Base-by-base conservation (phyloP, 768 basidiomycete genomes). In the Jaapia argillacea region DNA sequence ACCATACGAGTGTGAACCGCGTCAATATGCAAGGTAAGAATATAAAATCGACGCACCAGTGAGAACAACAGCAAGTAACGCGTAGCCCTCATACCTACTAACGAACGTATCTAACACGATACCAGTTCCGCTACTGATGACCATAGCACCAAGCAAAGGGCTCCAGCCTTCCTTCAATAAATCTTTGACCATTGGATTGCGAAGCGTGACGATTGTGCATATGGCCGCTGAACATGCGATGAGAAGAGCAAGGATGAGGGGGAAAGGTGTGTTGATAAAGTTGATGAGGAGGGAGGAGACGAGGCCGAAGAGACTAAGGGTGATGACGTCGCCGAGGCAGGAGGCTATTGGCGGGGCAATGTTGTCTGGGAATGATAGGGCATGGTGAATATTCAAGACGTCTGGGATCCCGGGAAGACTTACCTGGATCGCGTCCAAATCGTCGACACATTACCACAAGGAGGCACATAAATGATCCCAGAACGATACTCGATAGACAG, bases 301-400 rank as follows among this genome's bases (percentile, higher is more conserved):
- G 14, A 66, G 45, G n/a, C 84, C 87, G 22, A 98, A 66, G 43
- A 97, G 78, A 46, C 79, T 71, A 39, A 99, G 77, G 0, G 94
- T 94, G 40, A 98, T 71, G 25, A 99, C 71, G 55, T 98, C 96
- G 4, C 96, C 94, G 2, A 98, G 71, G 53, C 88, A 90, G 2
- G 90, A 78, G 0, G 96, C 96, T 6, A 98, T 71, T 0, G 96
- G 92, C 0, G 96, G 89, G 1, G 93, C 86, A 51, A 98, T 93
- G 59, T 99, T 99, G 57, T 96, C 92, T 90, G 54, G 5, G 36
- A 12, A 24, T 7, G 4, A 21, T n/a, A n/a, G 31, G 10, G 7
- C 22, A 38, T 13, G 10, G 10, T 6, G 37, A 12, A 10, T 12
- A 7, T 21, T 21, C 37, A 21, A 21, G 12, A 6, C 10, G 28